Percentiles rank a stretch among this genome's conserved stretches.
Conservation (phyloP, 73 alveolate genomes). For the Breviolum minutum region DNA sequence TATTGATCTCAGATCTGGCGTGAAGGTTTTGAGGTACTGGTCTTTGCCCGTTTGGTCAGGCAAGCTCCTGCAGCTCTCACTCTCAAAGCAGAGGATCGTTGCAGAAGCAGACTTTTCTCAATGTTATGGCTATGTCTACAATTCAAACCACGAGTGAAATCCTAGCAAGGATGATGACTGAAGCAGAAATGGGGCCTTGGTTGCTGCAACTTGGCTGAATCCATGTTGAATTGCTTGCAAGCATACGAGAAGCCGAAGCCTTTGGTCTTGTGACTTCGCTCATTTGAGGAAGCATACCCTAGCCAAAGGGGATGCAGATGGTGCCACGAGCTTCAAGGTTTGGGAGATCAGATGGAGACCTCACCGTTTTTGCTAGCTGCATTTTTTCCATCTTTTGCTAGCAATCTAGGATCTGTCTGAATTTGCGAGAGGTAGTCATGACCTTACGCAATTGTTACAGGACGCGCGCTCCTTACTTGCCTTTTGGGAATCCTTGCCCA, state of each 20-base stretch:
- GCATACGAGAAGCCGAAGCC: neutral
- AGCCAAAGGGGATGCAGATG: constrained; percentile 44
- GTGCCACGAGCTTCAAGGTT: constrained; percentile 30
- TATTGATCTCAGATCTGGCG: neutral
- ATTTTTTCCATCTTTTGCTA: neutral
- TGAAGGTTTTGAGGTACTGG: too few species aligned
- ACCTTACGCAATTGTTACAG: neutral
- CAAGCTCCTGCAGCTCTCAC: neutral
- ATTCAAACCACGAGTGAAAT: neutral
- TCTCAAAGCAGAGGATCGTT: neutral
- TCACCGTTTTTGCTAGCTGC: neutral
- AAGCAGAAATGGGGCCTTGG: neutral
- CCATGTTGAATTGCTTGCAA: neutral
- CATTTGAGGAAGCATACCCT: constrained; percentile 39
- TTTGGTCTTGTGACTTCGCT: neutral
- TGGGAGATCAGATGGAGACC: neutral
- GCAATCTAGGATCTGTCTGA: too few species aligned
- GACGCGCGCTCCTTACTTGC: constrained; percentile 11
- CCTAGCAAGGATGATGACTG: neutral
- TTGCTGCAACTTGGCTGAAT: neutral
- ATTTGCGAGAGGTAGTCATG: neutral
- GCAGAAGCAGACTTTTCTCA: neutral
- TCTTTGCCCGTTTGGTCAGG: neutral
- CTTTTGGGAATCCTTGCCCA: constrained; percentile 54
- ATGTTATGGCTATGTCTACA: too few species aligned